Conservation (phyloP, 2,329 filamentous ascomycete genomes). For the Apiospora malaysiana region DNA sequence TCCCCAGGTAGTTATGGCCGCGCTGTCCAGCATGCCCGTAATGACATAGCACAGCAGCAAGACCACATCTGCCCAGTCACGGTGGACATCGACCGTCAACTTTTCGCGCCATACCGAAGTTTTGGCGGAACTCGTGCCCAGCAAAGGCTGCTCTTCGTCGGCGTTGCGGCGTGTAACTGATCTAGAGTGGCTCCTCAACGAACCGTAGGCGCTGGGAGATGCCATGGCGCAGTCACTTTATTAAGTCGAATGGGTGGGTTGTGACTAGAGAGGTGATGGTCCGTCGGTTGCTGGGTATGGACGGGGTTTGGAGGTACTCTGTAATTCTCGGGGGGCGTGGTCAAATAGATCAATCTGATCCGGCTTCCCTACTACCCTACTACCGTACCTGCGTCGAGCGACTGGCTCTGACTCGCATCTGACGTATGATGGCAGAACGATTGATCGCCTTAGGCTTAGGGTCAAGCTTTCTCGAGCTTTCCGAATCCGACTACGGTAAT, state of each 20-base stretch:
- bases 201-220: slow-evolving; percentile 36
- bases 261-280: no score
- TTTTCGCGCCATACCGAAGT: slow-evolving; percentile 37
- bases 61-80: slow-evolving; percentile 70
- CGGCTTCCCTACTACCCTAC: no score
- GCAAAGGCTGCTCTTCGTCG: slow-evolving; percentile 43
- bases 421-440: not conserved
- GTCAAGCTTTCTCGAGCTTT: not conserved
- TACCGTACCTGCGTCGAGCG: not conserved
- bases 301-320: no score
- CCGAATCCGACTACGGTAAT: not conserved
- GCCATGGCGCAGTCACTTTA: slow-evolving; percentile 29
- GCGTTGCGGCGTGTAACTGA: slow-evolving; percentile 25
- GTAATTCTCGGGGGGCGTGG: not conserved
- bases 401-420: not conserved
- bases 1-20: slow-evolving; percentile 77
- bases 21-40: slow-evolving; percentile 78
- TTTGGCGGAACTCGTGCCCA: slow-evolving; percentile 30
- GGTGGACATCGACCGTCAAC: slow-evolving; percentile 57
- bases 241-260: no score
- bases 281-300: no score
- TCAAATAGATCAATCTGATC: not conserved
- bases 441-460: not conserved
- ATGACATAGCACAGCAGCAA: slow-evolving; percentile 77
- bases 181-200: slow-evolving; percentile 27